Evolutionary conservation across 257 asterid species (phyloP).

Genomic region (Solanum commersonii): DNA sequence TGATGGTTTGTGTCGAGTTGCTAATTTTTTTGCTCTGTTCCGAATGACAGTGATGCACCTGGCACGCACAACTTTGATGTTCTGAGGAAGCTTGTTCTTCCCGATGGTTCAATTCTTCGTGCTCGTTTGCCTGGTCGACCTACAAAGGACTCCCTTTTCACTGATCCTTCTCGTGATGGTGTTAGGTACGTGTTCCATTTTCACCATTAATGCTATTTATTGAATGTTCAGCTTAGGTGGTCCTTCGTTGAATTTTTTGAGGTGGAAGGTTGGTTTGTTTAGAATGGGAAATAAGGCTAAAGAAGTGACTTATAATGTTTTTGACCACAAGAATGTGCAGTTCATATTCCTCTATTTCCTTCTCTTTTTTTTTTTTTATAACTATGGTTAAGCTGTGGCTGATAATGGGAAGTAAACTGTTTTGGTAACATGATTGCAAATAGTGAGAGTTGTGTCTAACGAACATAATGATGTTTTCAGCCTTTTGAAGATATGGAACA

Average conservation of each 20-base stretch:
- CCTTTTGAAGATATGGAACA: constrained; percentile 85
- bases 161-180: constrained; percentile 93
- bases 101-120: constrained; percentile 81
- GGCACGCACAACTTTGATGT: constrained; percentile 87
- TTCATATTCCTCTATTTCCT: not conserved
- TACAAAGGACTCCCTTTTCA: constrained; percentile 74
- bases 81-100: constrained; percentile 64
- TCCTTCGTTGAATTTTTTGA: not conserved
- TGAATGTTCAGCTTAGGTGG: not conserved
- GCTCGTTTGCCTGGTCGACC: constrained; percentile 90
- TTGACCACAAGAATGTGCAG: not conserved
- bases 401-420: not conserved
- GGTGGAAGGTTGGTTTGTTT: not conserved
- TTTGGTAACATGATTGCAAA: not conserved
- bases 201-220: not conserved
- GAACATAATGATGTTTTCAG: constrained; percentile 14
- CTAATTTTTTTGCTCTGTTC: not conserved
- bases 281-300: not conserved
- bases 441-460: constrained; percentile 1
- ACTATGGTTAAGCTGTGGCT: not conserved
- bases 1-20: not conserved
- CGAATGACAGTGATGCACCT: constrained; percentile 64
- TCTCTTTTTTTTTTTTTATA: no score
- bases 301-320: not conserved
- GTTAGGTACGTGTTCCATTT: constrained; percentile 40